Evolutionary conservation across 169 alveolate genomes (phyloP), one percentile per base, ranked within the genome.

Genomic region (Blepharisma undulans): DNA sequence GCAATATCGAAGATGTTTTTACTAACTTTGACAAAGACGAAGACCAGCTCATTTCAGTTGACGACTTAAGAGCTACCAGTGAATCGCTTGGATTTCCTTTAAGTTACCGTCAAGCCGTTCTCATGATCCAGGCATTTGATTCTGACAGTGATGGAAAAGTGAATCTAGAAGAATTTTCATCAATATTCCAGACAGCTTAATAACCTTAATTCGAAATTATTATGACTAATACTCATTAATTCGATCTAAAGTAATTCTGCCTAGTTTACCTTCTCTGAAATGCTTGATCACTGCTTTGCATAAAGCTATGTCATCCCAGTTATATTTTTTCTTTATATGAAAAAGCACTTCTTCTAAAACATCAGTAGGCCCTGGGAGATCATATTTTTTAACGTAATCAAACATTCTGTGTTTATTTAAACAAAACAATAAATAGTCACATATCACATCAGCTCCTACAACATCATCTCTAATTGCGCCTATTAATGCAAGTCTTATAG

Each of bases 391-490:
- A 21, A 94, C 96, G 77, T 97, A 97, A 25, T 82, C 76, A 78
- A 95, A 94, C 30, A 66, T n/a, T 30, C 90, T 76, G 36, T 89
- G 78, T 92, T 95, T 94, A 78, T 97, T 97, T 16, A 97, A 86
- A 27, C 36, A 90, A 80, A 82, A 97, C 32, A 97, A 91, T 25
- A 95, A 72, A 72, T 93, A 97, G 80, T 96, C 98, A 22, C 96
- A 96, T 6, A 96, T 96, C 66, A 90, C 80, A 90, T 94, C 95
- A 22, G 93, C 92, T 32, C 96, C 98, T 33, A 96, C 94, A 19
- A 96, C 93, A 21, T 96, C 97, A 92, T 98, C 98, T 77, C 96
- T 93, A 5, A 96, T 95, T 66, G 93, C 92, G 22, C 97, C 98
- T 34, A 96, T 90, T 29, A 96, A 95, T 78, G 97, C 93, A 81